Evolutionary conservation across 345 rosid species (phyloP).

Genomic region (Trapa bicornis): DNA sequence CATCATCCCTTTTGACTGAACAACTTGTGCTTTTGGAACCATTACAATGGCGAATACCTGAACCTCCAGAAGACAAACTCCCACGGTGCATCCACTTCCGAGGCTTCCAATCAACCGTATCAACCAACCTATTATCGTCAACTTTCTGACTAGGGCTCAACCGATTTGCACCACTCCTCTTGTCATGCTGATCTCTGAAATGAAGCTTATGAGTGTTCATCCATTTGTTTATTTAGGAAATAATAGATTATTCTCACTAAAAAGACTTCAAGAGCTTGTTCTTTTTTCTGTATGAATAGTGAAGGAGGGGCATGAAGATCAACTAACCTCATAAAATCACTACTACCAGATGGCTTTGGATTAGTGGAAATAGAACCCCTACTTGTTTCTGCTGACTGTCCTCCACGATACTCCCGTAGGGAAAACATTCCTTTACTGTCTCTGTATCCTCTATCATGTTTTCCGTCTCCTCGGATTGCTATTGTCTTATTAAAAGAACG

Average conservation of each 20-base stretch:
- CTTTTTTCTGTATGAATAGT: constrained; percentile 26
- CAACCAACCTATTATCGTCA: constrained; percentile 40
- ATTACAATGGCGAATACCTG: constrained; percentile 77
- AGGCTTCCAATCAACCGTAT: constrained; percentile 50
- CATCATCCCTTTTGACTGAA: constrained; percentile 45
- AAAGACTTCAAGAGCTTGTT: constrained; percentile 7
- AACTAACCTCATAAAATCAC: constrained; percentile 42
- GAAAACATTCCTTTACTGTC: constrained; percentile 47
- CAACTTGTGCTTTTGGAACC: constrained; percentile 75
- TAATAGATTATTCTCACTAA: neutral
- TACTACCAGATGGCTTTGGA: constrained; percentile 45
- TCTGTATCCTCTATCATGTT: constrained; percentile 44
- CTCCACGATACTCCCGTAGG: constrained; percentile 57
- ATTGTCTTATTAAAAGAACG: constrained; percentile 45
- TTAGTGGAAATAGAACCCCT: constrained; percentile 41
- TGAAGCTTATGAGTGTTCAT: constrained; percentile 33
- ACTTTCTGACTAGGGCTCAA: constrained; percentile 32
- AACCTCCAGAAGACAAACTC: constrained; percentile 70
- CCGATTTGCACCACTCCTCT: constrained; percentile 28
- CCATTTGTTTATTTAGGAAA: neutral
- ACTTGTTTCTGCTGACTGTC: constrained; percentile 47
- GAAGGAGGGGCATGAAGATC: constrained; percentile 39
- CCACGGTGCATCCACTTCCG: constrained; percentile 68
- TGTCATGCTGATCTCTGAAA: constrained; percentile 42
- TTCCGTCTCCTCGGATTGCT: constrained; percentile 52